phyloP scores from a whole-genome alignment of 257 asterid species.

The Solanum piurae region DNA sequence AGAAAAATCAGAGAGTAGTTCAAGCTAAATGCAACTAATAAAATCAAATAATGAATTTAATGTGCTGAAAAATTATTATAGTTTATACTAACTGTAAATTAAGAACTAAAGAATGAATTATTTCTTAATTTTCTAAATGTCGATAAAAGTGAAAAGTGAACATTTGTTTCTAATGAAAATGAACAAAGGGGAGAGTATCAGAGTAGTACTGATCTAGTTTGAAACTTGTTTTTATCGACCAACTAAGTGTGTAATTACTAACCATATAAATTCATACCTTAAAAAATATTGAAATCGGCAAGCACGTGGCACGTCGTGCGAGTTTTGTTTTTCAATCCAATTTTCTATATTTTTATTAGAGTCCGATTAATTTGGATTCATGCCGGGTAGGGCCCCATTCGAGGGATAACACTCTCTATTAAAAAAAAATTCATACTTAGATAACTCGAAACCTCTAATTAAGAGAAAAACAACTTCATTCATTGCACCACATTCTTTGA shows the following conservation, averaged over 20 bases:
- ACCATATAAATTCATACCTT: background rate
- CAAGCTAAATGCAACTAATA: background rate
- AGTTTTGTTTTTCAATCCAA: too few species aligned
- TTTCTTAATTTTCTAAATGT: background rate
- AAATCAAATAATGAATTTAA: too few species aligned
- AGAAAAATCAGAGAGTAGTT: background rate
- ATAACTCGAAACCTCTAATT: background rate
- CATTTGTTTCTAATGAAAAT: background rate
- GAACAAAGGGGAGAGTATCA: background rate
- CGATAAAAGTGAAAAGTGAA: background rate
- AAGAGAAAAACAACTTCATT: too few species aligned
- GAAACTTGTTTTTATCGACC: background rate
- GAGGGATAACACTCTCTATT: background rate
- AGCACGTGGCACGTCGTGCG: background rate
- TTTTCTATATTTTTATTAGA: too few species aligned
- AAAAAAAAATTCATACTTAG: too few species aligned
- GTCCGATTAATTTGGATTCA: too few species aligned
- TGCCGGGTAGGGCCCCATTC: fast-evolving
- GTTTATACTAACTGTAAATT: background rate
- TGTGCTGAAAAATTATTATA: too few species aligned
- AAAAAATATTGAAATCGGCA: background rate
- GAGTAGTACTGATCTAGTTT: background rate
- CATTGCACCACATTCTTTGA: too few species aligned
- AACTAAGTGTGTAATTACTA: background rate
- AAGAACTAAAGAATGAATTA: too few species aligned